Conservation (phyloP, 495 filamentous ascomycete genomes). For the Mytilinidion resinicola region DNA sequence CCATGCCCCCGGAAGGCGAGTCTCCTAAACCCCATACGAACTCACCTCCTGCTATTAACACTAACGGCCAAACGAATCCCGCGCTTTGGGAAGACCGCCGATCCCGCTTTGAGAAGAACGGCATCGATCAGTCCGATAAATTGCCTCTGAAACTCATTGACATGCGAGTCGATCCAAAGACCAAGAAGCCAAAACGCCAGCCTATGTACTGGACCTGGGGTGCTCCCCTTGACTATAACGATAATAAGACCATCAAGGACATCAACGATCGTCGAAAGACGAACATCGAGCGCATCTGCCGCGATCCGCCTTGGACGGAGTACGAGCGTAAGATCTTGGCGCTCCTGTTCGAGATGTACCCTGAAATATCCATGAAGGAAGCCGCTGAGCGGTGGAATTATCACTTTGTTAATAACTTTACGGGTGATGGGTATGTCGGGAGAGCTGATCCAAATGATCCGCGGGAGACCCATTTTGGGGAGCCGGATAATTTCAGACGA, state of each 20-base stretch:
- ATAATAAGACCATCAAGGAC: constrained; percentile 5
- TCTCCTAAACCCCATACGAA: constrained; percentile 4
- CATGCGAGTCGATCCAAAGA: constrained; percentile 7
- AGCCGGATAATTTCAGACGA: no score
- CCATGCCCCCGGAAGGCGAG: neutral
- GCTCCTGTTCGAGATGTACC: neutral
- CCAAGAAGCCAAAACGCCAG: neutral
- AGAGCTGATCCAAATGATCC: neutral
- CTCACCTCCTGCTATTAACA: constrained; percentile 3
- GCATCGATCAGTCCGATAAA: constrained; percentile 5
- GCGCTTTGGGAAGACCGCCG: constrained; percentile 11
- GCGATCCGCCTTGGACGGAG: constrained; percentile 5
- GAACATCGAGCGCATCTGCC: constrained; percentile 2
- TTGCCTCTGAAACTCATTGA: constrained; percentile 10
- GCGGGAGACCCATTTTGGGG: neutral
- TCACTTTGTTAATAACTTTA: neutral
- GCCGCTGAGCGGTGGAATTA: constrained; percentile 13
- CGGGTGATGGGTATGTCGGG: constrained; percentile 2
- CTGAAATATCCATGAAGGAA: constrained; percentile 14
- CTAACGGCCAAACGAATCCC: neutral
- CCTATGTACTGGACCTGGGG: neutral
- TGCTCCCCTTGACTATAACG: constrained; percentile 8
- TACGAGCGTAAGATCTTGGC: constrained; percentile 9
- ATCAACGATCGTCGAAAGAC: constrained; percentile 6
- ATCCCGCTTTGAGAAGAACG: neutral